Evolutionary conservation across 139 green algal genomes (phyloP), one percentile per base, ranked within the genome.

Genomic region (Chlorella sp.): DNA sequence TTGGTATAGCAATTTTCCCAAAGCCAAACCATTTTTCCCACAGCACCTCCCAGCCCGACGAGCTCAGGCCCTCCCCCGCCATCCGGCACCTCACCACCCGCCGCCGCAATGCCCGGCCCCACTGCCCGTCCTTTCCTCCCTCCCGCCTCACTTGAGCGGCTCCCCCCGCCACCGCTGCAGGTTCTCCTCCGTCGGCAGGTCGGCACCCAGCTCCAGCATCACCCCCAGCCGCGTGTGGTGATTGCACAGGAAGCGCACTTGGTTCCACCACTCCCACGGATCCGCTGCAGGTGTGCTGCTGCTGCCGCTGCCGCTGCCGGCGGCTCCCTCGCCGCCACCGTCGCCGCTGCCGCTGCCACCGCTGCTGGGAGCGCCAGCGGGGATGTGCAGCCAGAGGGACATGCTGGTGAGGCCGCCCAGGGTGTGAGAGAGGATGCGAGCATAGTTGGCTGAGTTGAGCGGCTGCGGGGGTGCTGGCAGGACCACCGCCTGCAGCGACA

Each of bases 401-500:
- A 97, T 97, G 90, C 92, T 92, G 26, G 92, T 91, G 24, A 98
- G 89, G 0, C 92, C 92, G 21, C 93, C 84, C 24, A 98, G 85
- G 34, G 92, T 92, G 91, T 97, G 93, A 88, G 96, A 95, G 0
- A 99, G 87, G 14, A 95, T 88, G 24, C 95, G 92, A 11, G 97
- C 97, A 89, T 96, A 97, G 92, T 97, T 97, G 48, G 93, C 90
- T 24, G 86, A 92, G 24, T 82, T 32, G 42, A 92, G 75, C 24
- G 81, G 83, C 3, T 88, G 83, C 11, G 90, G 91, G 15, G 94
- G 92, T 18, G 93, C 64, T 4, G 96, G 94, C 84, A 98, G 86
- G 28, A 98, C 57, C 40, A 97, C 95, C 21, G 98, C 98, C 91
- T 99, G 97, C 83, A 99, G 90, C 11, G 95, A 96, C 34, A 99